Conservation (phyloP, 805 yeast genomes). For the Lachancea fermentati region DNA sequence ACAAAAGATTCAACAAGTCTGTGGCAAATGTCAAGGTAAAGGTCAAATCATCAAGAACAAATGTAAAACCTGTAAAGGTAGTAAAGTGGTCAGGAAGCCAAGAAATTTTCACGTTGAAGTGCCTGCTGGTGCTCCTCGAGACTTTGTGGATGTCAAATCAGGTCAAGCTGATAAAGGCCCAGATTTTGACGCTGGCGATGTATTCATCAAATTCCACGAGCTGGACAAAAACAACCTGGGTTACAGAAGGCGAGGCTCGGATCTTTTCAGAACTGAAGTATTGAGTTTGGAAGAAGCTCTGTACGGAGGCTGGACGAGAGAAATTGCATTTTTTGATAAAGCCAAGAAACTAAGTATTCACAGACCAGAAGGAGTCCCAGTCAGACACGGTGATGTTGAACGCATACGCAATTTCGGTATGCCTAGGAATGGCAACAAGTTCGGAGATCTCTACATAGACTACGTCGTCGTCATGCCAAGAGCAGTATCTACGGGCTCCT, state of each 20-base stretch:
- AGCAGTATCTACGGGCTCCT: conserved; percentile 5
- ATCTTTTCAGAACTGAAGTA: conserved; percentile 77
- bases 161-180: conserved; percentile 87
- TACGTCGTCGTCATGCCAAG: conserved; percentile 43
- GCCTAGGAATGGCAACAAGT: conserved; percentile 59
- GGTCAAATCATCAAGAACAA: conserved; percentile 61
- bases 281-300: conserved; percentile 67
- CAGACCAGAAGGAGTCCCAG: conserved; percentile 47
- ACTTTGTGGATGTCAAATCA: conserved; percentile 48
- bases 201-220: conserved; percentile 59
- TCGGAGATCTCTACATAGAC: conserved; percentile 49
- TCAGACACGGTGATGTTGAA: conserved; percentile 68
- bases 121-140: conserved; percentile 65
- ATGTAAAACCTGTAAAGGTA: conserved; percentile 70
- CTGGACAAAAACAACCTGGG: conserved; percentile 56
- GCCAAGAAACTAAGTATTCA: conserved; percentile 42
- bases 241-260: conserved; percentile 69
- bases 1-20: conserved; percentile 73
- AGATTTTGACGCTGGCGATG: conserved; percentile 76
- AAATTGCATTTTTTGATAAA: conserved; percentile 60
- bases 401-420: conserved; percentile 71
- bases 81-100: conserved; percentile 49
- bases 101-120: conserved; percentile 58
- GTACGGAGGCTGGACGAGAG: conserved; percentile 75
- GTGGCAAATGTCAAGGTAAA: conserved; percentile 75